Base-by-base conservation (phyloP, 306 rosid genomes). In the Canavalia ensiformis region DNA sequence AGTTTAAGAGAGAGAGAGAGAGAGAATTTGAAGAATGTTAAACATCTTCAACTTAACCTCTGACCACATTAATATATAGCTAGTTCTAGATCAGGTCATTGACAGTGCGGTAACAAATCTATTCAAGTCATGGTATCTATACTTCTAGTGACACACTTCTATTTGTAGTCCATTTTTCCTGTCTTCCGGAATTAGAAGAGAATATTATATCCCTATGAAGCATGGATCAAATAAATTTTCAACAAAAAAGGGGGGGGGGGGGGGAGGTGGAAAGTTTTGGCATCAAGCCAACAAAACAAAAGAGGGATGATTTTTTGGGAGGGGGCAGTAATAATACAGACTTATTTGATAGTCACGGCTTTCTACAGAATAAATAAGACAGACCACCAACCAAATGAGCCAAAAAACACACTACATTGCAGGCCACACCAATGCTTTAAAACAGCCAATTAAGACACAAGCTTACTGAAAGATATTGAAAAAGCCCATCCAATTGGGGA, bases 381-480 rank as follows among this genome's bases (percentile, higher is more conserved):
- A 42, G 31, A 25, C 33, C 42, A 45, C 55, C 8, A 37, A 34
- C 39, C 45, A 39, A 33, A 39, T 68, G 34, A 77, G 29, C 34
- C 4, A 35, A 44, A 66, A 42, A 54, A 18, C 30, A 11, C 12
- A 82, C 54, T 66, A 44, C 12, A 49, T 34, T 33, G 6, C 42
- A 64, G 50, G 52, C 11, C 78, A 84, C 39, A 60, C 30, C 34
- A 78, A 30, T 39, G 72, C 7, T 34, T 33, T 52, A 75, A 51
- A 79, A 51, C 68, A 74, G 75, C 47, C 47, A 60, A 78, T 75
- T 74, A 44, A 79, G 45, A 68, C 46, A 77, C 78, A 65, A 77
- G 72, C 97, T 71, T 90, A 95, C 98, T 68, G 93, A 89, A 76
- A 95, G 92, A 89, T 91, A 95, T 69, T 95, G 99, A 88, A 91